These are phyloP conservation scores for Septoria linicola DNA, from an alignment of 2,329 filamentous ascomycete genomes.

Conservation along the genomic window DNA sequence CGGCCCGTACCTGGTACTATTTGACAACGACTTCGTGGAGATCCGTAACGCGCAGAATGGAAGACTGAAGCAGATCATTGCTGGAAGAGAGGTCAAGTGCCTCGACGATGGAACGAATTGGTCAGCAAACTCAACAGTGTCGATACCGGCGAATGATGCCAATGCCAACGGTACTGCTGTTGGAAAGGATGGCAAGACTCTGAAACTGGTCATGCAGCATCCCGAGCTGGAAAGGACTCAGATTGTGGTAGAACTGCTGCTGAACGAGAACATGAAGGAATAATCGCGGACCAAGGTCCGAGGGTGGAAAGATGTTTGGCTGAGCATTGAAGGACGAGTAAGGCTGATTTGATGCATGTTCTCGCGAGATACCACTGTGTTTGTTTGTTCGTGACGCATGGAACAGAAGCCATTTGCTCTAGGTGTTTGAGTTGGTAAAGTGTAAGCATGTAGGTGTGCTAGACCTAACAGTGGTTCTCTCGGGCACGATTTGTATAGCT, in stretches of 20 bases:
- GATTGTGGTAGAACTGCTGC: constrained; percentile 84
- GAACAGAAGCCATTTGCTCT: neutral
- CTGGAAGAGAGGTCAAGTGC: constrained; percentile 83
- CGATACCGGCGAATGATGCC: constrained; percentile 21
- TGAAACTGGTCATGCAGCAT: constrained; percentile 95
- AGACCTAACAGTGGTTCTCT: too few relatives aligned
- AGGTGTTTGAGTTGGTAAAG: neutral
- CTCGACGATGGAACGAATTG: constrained; percentile 79
- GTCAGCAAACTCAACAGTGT: constrained; percentile 35
- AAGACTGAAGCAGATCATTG: constrained; percentile 87
- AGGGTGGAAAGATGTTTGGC: neutral
- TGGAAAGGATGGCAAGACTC: constrained; percentile 55
- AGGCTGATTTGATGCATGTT: neutral
- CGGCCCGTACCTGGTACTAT: constrained; percentile 85
- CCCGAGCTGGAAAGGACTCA: constrained; percentile 81
- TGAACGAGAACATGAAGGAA: constrained; percentile 71
- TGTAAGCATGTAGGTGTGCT: neutral
- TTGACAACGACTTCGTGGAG: constrained; percentile 95
- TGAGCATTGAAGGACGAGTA: neutral
- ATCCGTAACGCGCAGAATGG: constrained; percentile 96
- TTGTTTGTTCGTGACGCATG: neutral
- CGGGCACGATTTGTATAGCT: neutral
- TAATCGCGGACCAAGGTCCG: neutral
- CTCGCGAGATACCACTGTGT: constrained; percentile 21
- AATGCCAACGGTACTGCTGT: constrained; percentile 35